These are phyloP conservation scores for Purpureocillium lavendulum DNA, from an alignment of 2,329 filamentous ascomycete genomes.

Conservation along the genomic window DNA sequence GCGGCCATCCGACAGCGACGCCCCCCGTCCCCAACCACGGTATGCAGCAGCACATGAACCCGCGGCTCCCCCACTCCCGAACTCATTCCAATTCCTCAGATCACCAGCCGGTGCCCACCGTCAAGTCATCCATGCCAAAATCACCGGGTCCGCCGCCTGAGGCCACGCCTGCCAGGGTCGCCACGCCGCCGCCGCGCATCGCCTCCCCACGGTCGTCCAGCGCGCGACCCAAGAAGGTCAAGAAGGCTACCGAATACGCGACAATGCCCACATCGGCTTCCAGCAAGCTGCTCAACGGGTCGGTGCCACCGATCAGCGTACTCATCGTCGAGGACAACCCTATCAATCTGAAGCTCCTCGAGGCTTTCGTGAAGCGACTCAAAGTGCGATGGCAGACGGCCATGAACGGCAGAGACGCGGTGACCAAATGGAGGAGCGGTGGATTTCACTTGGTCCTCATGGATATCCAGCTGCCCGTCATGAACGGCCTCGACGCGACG, in stretches of 20 bases:
- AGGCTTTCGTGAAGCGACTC: conserved; percentile 90
- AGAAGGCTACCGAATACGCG: conserved; percentile 39
- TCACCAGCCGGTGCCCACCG: conserved; percentile 32
- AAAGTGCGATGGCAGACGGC: conserved; percentile 98
- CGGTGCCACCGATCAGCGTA: conserved; percentile 92
- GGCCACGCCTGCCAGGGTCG: conserved; percentile 31
- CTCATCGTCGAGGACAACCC: conserved; percentile 98
- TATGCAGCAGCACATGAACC: conserved; percentile 24
- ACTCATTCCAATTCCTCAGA: conserved; percentile 54
- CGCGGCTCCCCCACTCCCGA: conserved; percentile 40
- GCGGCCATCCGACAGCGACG: conserved; percentile 20
- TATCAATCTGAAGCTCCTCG: conserved; percentile 88
- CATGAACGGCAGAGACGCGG: conserved; percentile 88
- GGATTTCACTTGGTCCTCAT: conserved; percentile 96
- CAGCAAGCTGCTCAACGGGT: conserved; percentile 61
- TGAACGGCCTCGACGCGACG: conserved; percentile 92
- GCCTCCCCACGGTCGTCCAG: conserved; percentile 40
- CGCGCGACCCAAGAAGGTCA: conserved; percentile 40
- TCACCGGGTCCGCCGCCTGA: conserved; percentile 50
- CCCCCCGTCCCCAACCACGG: conserved; percentile 23
- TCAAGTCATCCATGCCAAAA: conserved; percentile 42
- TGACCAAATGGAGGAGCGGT: conserved; percentile 84
- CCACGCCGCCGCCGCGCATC: conserved; percentile 41
- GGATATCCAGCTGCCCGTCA: conserved; percentile 96
- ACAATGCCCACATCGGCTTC: conserved; percentile 28